These are phyloP conservation scores for Penicillium bovifimosum DNA, from an alignment of 495 filamentous ascomycete species.

Conservation along the genomic window DNA sequence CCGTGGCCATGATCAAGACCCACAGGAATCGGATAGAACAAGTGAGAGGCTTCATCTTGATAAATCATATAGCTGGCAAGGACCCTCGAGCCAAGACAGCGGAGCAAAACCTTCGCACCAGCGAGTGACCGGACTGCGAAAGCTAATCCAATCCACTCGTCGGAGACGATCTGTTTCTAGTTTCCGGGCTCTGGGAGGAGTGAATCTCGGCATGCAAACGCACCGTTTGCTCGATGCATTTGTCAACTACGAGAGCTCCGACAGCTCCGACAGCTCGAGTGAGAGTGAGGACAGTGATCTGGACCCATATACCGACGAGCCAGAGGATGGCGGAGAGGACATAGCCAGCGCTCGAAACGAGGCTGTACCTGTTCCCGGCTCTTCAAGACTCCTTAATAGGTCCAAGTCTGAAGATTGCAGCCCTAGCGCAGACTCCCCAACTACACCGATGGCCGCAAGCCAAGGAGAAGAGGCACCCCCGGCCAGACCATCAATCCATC, in stretches of 20 bases:
- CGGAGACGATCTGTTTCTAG: constrained; percentile 61
- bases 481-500: constrained; percentile 32
- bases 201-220: constrained; percentile 71
- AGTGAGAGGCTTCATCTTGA: constrained; percentile 21
- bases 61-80: constrained; percentile 45
- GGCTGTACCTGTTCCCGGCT: background rate
- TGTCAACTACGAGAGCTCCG: constrained; percentile 47
- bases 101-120: constrained; percentile 33
- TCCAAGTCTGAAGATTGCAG: constrained; percentile 20
- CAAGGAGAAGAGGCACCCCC: background rate
- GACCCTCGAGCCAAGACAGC: constrained; percentile 50
- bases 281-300: constrained; percentile 44
- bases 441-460: constrained; percentile 17
- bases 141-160: constrained; percentile 41
- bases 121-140: constrained; percentile 45
- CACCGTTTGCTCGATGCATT: constrained; percentile 63
- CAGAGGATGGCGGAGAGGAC: constrained; percentile 23
- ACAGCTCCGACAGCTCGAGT: constrained; percentile 42
- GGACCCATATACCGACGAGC: constrained; percentile 34
- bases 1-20: constrained; percentile 36
- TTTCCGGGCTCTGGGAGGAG: constrained; percentile 54
- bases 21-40: constrained; percentile 11
- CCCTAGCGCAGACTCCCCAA: constrained; percentile 9
- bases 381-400: constrained; percentile 13
- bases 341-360: constrained; percentile 13